Evolutionary conservation across 1,284 basidiomycete genomes (phyloP), one percentile per base, ranked within the genome.

Genomic region (Apiotrichum gracile): DNA sequence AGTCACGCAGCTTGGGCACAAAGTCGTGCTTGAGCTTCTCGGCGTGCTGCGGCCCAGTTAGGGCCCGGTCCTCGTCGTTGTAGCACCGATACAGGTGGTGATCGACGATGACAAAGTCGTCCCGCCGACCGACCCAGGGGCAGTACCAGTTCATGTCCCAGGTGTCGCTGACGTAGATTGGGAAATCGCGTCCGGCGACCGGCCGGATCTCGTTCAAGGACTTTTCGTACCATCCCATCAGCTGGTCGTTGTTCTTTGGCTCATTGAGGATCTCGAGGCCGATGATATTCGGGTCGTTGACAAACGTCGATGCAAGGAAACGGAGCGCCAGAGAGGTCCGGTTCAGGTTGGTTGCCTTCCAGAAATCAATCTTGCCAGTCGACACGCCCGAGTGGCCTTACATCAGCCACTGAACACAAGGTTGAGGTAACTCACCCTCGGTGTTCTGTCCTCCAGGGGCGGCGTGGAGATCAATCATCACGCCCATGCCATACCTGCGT

Each of bases 191-290:
- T 52, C 83, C 81, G 24, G 62, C 63, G 51, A 85, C 66, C 1
- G 66, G 47, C 14, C 83, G 83, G 5, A 91, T 68, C 16, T 80
- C 76, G 25, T 73, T 66, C 52, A 90, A 81, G 1, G 84, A 82
- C 5, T 78, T 67, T 19, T 78, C 69, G 67, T 91, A 91, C 84
- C 86, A 90, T 21, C 70, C 69, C 61, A 82, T 78, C 14, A 91
- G 77, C 2, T 73, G 72, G 22, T 74, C 53, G 7, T 80, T 68
- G 34, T 80, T 78, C 31, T 83, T 82, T 2, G 90, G 90, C 69
- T 93, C 90, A 70, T 93, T 93, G 41, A 92, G 76, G 4, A 93
- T 78, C 68, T 92, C 86, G 47, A 93, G 77, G 7, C 89, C 90
- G 39, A 91, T 79, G 25, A 92, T 74, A 66, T 91, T 88, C 3